Evolutionary conservation across 345 rosid genomes (phyloP).

Genomic region (Abelmoschus esculentus): DNA sequence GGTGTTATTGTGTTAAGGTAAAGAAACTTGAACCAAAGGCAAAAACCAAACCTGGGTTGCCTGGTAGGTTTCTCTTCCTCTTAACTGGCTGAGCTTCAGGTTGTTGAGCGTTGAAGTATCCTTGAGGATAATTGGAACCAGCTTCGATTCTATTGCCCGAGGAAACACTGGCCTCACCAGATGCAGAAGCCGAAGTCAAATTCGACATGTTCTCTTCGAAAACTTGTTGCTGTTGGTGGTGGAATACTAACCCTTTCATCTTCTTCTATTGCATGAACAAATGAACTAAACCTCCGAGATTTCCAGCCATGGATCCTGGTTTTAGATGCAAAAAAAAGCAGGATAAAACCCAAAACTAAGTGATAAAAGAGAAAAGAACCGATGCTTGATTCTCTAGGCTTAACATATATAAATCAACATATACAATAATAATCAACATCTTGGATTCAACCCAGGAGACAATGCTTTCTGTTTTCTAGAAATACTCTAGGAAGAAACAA

Average conservation of each 20-base stretch:
- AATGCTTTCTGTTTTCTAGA: no score
- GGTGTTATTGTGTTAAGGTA: no score
- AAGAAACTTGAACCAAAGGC: neutral
- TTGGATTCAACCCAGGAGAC: conserved; percentile 68
- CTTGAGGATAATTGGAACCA: conserved; percentile 29
- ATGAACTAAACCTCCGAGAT: conserved; percentile 1
- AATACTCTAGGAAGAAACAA: conserved; percentile 16
- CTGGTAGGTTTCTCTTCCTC: conserved; percentile 81
- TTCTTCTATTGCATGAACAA: conserved; percentile 12
- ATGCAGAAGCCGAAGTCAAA: conserved; percentile 82
- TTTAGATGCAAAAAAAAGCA: neutral
- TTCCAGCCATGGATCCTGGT: conserved; percentile 23
- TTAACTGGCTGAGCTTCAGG: conserved; percentile 42
- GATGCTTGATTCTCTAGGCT: conserved; percentile 11
- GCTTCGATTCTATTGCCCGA: conserved; percentile 60
- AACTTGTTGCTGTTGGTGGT: conserved; percentile 27
- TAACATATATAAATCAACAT: conserved; percentile 11
- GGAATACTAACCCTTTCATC: conserved; percentile 47
- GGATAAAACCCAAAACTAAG: neutral
- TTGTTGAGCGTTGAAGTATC: conserved; percentile 34
- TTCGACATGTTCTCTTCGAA: conserved; percentile 79
- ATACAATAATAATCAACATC: neutral
- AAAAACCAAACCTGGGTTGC: conserved; percentile 66
- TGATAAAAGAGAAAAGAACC: conserved; percentile 13
- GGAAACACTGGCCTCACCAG: conserved; percentile 73